Conservation (phyloP, 306 rosid genomes). For the Vigna trinervia region DNA sequence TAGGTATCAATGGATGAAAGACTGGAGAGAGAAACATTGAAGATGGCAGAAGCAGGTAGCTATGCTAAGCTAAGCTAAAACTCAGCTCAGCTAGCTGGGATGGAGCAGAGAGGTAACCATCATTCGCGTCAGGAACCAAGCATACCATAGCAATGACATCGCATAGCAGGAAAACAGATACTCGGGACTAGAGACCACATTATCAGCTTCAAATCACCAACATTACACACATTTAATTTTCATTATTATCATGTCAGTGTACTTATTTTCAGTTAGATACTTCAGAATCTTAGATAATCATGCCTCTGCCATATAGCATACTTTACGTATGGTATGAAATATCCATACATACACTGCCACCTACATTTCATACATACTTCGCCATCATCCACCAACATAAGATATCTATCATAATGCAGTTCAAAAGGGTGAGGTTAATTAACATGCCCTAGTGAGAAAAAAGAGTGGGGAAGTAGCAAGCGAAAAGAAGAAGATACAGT, state of each 20-base stretch:
- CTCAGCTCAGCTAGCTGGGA: not conserved
- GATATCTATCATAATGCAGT: too few species aligned
- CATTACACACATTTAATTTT: not conserved
- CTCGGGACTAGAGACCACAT: conserved; percentile 53
- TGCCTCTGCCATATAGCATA: not conserved
- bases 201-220: conserved; percentile 11
- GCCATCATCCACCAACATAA: not conserved
- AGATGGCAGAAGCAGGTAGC: conserved; percentile 15
- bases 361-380: not conserved
- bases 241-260: conserved; percentile 1
- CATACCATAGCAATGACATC: not conserved
- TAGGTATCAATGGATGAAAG: not conserved
- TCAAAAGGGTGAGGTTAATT: too few species aligned
- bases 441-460: conserved; percentile 18
- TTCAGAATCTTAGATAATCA: conserved; percentile 15
- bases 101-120: conserved; percentile 6
- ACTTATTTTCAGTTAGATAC: not conserved
- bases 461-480: not conserved
- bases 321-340: not conserved
- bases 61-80: not conserved
- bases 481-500: not conserved
- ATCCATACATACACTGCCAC: not conserved
- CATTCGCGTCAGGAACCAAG: conserved; percentile 10
- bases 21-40: conserved; percentile 34
- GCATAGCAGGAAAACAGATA: conserved; percentile 4